phyloP scores from a whole-genome alignment of 2,329 filamentous ascomycete species.

The Claviceps purpurea region DNA sequence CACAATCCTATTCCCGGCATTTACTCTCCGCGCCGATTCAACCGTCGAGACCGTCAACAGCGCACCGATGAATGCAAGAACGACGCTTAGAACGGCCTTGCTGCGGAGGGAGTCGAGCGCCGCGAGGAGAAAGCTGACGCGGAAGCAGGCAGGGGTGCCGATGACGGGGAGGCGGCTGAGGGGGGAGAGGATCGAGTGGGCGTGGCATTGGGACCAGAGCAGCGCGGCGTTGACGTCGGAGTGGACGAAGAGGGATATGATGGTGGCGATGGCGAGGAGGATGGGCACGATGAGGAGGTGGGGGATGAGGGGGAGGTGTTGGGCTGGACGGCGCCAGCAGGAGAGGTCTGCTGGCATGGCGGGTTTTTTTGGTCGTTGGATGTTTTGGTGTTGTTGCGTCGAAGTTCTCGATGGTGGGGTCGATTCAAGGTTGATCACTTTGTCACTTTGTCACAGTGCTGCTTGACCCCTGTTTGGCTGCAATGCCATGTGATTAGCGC shows the following conservation, averaged over 20 bases:
- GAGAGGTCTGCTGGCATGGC: neutral
- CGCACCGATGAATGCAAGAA: conserved; percentile 31
- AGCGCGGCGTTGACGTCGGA: conserved; percentile 37
- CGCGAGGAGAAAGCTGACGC: conserved; percentile 35
- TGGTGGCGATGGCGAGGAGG: conserved; percentile 30
- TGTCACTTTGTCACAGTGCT: too few relatives aligned
- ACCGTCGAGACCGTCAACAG: conserved; percentile 36
- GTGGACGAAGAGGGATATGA: conserved; percentile 28
- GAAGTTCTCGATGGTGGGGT: too few relatives aligned
- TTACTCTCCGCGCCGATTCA: conserved; percentile 33
- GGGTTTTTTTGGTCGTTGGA: too few relatives aligned
- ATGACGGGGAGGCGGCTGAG: conserved; percentile 31
- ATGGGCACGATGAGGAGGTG: conserved; percentile 37
- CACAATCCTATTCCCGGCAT: conserved; percentile 22
- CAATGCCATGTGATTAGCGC: too few relatives aligned
- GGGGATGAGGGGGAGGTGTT: conserved; percentile 37
- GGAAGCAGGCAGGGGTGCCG: conserved; percentile 33
- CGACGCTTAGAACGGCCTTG: conserved; percentile 25
- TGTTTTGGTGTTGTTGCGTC: neutral
- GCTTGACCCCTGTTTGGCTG: too few relatives aligned
- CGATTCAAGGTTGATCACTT: too few relatives aligned
- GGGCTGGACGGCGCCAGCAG: conserved; percentile 30
- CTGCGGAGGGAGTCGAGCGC: conserved; percentile 29
- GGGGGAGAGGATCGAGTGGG: conserved; percentile 29
- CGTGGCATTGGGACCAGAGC: conserved; percentile 40